Percentiles rank a stretch among this genome's conserved stretches.
Evolutionary conservation across 257 asterid species (phyloP).

Genomic region (Plectranthus barbatus): DNA sequence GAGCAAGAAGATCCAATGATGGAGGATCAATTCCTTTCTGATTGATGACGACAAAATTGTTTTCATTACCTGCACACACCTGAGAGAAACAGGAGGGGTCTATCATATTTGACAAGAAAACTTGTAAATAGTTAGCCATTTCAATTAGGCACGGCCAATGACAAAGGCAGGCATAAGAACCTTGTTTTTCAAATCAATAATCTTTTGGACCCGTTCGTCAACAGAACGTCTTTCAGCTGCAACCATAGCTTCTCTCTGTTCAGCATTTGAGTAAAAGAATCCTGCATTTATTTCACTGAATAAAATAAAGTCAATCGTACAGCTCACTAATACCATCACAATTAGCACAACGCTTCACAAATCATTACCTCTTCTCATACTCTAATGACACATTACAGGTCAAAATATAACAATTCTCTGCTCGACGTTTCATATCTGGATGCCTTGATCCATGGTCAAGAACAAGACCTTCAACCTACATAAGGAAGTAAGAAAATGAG

Average conservation of each 20-base stretch:
- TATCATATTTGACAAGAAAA: constrained; percentile 15
- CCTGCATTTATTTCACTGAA: constrained; percentile 96
- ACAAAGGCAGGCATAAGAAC: constrained; percentile 22
- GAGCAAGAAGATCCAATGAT: constrained; percentile 89
- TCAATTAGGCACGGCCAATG: constrained; percentile 3
- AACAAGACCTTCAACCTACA: constrained; percentile 95
- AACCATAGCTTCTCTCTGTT: constrained; percentile 98
- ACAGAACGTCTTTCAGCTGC: constrained; percentile 95
- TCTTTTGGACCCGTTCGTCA: constrained; percentile 90
- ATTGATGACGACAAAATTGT: constrained; percentile 77
- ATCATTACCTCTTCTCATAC: constrained; percentile 84
- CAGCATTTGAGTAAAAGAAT: constrained; percentile 91
- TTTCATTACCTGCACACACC: constrained; percentile 69
- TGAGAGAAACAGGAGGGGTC: constrained; percentile 26
- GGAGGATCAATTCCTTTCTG: constrained; percentile 99
- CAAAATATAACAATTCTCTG: constrained; percentile 86
- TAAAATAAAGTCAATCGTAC: constrained; percentile 31
- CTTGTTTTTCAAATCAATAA: constrained; percentile 82
- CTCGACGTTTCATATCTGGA: constrained; percentile 99
- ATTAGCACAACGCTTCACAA: background rate
- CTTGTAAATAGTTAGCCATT: background rate
- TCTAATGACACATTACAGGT: constrained; percentile 91
- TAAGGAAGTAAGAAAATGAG: constrained; percentile 12
- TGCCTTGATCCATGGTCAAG: constrained; percentile 99
- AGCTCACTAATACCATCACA: constrained; percentile 9